Evolutionary conservation across 2,329 filamentous ascomycete species (phyloP).

Genomic region (Bipolaris victoriae): DNA sequence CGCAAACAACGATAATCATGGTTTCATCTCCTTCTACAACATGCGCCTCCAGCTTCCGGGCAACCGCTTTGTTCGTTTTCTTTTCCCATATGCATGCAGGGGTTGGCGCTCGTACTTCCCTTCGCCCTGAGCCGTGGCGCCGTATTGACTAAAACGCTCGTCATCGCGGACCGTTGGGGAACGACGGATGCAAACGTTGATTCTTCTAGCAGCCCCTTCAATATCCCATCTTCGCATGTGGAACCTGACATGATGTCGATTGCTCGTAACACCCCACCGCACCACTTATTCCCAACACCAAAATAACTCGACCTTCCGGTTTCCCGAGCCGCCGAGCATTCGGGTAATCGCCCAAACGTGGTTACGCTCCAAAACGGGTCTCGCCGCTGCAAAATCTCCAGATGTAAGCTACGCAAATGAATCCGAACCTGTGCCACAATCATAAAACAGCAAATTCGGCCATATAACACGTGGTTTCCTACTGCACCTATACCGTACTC

Average conservation of each 20-base stretch:
- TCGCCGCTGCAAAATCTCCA: neutral
- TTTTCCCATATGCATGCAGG: too few species aligned
- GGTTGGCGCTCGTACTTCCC: too few species aligned
- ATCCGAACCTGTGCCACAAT: neutral
- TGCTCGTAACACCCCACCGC: neutral
- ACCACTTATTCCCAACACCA: neutral
- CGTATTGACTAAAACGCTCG: neutral
- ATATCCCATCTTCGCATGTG: neutral
- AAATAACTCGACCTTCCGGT: neutral
- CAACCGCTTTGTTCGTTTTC: too few species aligned
- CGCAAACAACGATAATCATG: neutral
- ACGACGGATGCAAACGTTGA: neutral
- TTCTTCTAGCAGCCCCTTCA: neutral
- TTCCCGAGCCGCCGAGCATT: neutral
- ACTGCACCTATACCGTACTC: neutral
- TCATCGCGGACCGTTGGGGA: neutral
- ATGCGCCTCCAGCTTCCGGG: too few species aligned
- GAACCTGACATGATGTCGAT: neutral
- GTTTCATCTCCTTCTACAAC: constrained; percentile 2
- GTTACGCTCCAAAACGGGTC: neutral
- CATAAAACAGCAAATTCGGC: neutral
- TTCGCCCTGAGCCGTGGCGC: too few species aligned
- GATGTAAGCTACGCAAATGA: neutral
- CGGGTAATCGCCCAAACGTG: neutral
- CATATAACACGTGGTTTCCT: neutral